phyloP scores from a whole-genome alignment of 352 stramenopile genomes.

The Albugo candida region DNA sequence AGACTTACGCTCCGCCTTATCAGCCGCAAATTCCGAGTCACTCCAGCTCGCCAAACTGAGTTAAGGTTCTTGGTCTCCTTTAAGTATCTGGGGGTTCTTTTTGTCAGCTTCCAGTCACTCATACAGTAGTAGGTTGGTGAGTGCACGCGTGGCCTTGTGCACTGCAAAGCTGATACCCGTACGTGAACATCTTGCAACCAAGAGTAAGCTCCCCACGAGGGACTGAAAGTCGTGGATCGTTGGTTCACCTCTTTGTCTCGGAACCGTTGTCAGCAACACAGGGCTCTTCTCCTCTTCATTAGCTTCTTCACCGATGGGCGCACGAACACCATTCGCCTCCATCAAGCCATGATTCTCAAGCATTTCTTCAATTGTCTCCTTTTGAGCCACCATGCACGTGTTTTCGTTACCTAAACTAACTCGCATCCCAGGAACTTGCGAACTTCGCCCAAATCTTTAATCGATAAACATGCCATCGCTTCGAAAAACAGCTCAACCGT shows the following conservation, averaged over 20 bases:
- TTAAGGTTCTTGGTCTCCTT: slow-evolving; percentile 6
- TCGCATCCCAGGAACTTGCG: not conserved
- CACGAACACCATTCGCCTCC: not conserved
- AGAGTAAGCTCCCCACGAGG: slow-evolving; percentile 14
- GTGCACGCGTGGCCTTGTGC: slow-evolving; percentile 5
- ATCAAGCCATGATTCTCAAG: not conserved
- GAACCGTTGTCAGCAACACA: slow-evolving; percentile 3
- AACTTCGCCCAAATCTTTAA: not conserved
- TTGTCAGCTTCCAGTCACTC: slow-evolving; percentile 9
- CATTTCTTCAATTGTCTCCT: not conserved
- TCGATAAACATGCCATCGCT: not conserved
- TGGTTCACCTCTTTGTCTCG: too few species aligned
- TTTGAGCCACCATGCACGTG: not conserved
- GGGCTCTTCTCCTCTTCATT: not conserved
- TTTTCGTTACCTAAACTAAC: not conserved
- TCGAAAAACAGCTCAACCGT: not conserved
- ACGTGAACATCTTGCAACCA: slow-evolving; percentile 11
- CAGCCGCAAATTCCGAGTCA: slow-evolving; percentile 9
- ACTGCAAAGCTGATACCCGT: slow-evolving; percentile 13
- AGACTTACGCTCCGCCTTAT: slow-evolving; percentile 12
- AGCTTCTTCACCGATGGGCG: not conserved
- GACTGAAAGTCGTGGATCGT: slow-evolving; percentile 14
- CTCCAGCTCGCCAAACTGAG: not conserved
- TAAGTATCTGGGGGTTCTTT: slow-evolving; percentile 11
- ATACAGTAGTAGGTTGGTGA: slow-evolving; percentile 2